Percentiles rank a stretch among this genome's conserved stretches.
Evolutionary conservation across 805 yeast genomes (phyloP).

Genomic region (Candida montana): DNA sequence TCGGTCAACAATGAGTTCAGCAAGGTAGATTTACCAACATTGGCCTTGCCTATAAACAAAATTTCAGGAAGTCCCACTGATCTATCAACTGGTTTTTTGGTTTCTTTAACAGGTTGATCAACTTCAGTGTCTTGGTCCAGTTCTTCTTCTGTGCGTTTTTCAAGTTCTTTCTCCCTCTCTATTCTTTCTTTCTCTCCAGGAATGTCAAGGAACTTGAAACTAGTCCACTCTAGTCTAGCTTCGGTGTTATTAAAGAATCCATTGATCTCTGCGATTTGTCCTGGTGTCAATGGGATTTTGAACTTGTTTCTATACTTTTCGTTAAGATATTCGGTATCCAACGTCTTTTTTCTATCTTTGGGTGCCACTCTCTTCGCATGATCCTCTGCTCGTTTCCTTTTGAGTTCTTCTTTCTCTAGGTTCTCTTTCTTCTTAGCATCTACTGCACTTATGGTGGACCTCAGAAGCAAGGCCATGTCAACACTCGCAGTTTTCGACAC

Average conservation of each 20-base stretch:
- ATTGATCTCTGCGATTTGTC: constrained; percentile 25
- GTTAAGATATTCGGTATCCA: constrained; percentile 11
- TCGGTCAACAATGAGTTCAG: constrained; percentile 54
- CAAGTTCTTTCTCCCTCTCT: constrained; percentile 11
- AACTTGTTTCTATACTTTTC: constrained; percentile 15
- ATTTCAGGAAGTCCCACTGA: constrained; percentile 59
- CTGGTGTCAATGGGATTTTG: constrained; percentile 13
- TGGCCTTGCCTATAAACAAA: constrained; percentile 72
- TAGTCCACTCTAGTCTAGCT: constrained; percentile 56
- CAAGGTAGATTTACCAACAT: constrained; percentile 81
- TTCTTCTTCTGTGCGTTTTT: constrained; percentile 11
- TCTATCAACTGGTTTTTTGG: constrained; percentile 3
- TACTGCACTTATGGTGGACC: constrained; percentile 4
- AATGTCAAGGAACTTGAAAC: constrained; percentile 44
- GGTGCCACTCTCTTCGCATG: constrained; percentile 1
- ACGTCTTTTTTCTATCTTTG: neutral
- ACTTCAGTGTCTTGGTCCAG: constrained; percentile 9
- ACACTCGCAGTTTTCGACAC: neutral
- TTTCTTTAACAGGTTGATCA: neutral
- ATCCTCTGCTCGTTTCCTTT: neutral
- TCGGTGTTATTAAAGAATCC: constrained; percentile 43
- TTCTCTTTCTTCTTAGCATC: constrained; percentile 3
- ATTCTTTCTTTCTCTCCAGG: constrained; percentile 46
- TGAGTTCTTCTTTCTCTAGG: neutral
- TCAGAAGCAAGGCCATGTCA: constrained; percentile 6